Conservation (phyloP, 116 monocot species). For the Papilionanthe hybrid region DNA sequence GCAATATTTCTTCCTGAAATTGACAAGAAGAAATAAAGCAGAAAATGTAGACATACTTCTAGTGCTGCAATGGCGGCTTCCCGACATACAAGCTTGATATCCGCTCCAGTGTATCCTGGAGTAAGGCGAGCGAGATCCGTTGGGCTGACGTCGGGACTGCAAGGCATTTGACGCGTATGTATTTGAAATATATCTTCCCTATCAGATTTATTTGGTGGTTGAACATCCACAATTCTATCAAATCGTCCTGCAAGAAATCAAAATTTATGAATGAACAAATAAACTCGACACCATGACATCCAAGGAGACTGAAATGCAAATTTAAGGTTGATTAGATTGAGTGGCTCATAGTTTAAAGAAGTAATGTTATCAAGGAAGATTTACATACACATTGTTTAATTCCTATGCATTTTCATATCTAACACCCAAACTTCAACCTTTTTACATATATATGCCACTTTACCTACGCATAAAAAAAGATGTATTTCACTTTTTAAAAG, state of each 20-base stretch:
- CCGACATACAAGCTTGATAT: constrained; percentile 75
- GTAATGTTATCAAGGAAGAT: background rate
- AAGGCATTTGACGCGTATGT: constrained; percentile 58
- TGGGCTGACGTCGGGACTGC: constrained; percentile 44
- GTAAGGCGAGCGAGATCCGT: constrained; percentile 66
- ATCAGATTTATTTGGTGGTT: constrained; percentile 68
- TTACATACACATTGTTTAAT: too few relatives aligned
- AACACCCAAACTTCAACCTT: too few relatives aligned
- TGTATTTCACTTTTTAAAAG: too few relatives aligned
- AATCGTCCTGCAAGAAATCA: constrained; percentile 67
- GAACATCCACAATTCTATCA: constrained; percentile 80
- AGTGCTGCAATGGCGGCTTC: constrained; percentile 74
- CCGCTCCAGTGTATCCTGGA: constrained; percentile 88
- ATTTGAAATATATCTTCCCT: constrained; percentile 75
- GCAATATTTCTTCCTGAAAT: too few relatives aligned
- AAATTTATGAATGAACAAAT: background rate
- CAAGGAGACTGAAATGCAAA: background rate
- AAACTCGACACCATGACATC: background rate
- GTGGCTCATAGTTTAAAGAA: background rate
- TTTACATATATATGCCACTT: too few relatives aligned
- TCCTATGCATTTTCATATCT: too few relatives aligned
- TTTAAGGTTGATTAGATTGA: background rate
- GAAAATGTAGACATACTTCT: constrained; percentile 39
- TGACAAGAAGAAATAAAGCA: background rate
- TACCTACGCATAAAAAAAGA: too few relatives aligned